Evolutionary conservation across 805 yeast genomes (phyloP).

Genomic region (Candida nanaspora): DNA sequence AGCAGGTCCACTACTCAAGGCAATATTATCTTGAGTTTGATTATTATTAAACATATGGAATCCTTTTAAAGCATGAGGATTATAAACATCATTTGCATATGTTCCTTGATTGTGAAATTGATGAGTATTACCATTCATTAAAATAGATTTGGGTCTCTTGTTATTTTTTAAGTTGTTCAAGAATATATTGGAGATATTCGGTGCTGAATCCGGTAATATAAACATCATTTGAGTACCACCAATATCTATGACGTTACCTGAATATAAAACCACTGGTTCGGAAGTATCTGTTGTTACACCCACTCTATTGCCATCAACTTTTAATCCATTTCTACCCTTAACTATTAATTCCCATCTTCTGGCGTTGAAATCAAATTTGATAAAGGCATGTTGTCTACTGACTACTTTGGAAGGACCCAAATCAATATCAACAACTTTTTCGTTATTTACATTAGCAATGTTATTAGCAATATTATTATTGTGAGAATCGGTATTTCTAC

Average conservation of each 20-base stretch:
- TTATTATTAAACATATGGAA: constrained; percentile 50
- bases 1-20: too few relatives aligned
- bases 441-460: constrained; percentile 1
- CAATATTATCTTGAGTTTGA: constrained; percentile 1
- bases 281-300: constrained; percentile 30
- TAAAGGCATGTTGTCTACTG: constrained; percentile 81
- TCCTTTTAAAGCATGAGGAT: constrained; percentile 28
- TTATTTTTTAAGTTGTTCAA: constrained; percentile 26
- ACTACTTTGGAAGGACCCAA: constrained; percentile 98
- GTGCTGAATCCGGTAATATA: constrained; percentile 85
- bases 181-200: constrained; percentile 50
- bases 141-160: constrained; percentile 1
- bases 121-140: constrained; percentile 1
- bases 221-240: constrained; percentile 99
- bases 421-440: constrained; percentile 60
- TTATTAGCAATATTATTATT: constrained; percentile 3
- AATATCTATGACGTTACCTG: constrained; percentile 89
- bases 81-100: constrained; percentile 10
- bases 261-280: constrained; percentile 48
- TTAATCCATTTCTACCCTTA: constrained; percentile 87
- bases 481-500: constrained; percentile 64
- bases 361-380: constrained; percentile 64
- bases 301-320: constrained; percentile 67
- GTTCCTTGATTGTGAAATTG: constrained; percentile 4
- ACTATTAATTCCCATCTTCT: constrained; percentile 85